Conservation (phyloP, 208 protist genomes). For the Acanthamoeba triangularis region DNA sequence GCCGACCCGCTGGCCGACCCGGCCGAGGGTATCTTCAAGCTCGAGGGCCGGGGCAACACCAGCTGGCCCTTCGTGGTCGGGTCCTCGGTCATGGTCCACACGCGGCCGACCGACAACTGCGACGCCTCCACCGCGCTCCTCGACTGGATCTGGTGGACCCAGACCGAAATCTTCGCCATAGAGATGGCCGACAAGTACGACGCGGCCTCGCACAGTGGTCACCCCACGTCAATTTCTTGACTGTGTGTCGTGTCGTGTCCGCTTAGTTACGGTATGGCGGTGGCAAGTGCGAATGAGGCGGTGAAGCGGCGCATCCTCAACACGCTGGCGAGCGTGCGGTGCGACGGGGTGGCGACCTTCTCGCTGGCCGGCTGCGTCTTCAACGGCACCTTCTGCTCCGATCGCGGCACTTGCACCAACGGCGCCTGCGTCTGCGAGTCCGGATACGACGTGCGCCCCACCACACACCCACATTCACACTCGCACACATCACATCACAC, state of each 20-base stretch:
- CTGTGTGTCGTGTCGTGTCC: not conserved
- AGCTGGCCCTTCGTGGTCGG: slow-evolving; percentile 44
- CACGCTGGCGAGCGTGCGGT: slow-evolving; percentile 4
- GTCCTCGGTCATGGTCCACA: not conserved
- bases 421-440: slow-evolving; percentile 8
- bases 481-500: not conserved
- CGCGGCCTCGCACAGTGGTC: too few relatives aligned
- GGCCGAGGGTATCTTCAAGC: not conserved
- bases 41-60: not conserved
- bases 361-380: slow-evolving; percentile 36
- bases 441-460: not conserved
- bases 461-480: too few relatives aligned
- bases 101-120: not conserved
- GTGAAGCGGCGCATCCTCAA: slow-evolving; percentile 41
- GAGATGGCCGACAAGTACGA: slow-evolving; percentile 59
- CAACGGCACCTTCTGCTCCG: slow-evolving; percentile 65
- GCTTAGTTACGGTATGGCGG: not conserved
- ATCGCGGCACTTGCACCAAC: slow-evolving; percentile 28
- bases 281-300: not conserved
- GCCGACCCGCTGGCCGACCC: not conserved
- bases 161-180: not conserved
- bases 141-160: slow-evolving; percentile 41
- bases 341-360: not conserved
- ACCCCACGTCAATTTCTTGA: too few relatives aligned
- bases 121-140: not conserved